Percentiles rank a stretch among this genome's conserved stretches.
Conservation (phyloP, 257 asterid species). For the Hygrophila difformis region DNA sequence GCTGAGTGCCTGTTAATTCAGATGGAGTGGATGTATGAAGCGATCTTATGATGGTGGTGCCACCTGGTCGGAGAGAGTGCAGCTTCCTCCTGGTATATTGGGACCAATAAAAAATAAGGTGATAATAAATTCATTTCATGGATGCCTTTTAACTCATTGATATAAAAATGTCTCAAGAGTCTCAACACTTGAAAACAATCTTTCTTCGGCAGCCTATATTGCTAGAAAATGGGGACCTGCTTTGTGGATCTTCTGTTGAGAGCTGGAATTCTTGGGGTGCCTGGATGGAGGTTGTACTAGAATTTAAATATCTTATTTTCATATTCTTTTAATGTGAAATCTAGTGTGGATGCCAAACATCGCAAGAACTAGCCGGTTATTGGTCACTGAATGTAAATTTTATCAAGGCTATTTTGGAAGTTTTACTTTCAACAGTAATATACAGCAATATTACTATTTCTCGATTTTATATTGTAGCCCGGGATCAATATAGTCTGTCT, state of each 20-base stretch:
- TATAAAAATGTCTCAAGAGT: background rate
- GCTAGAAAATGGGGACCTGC: constrained; percentile 74
- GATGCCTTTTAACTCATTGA: background rate
- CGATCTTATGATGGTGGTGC: constrained; percentile 67
- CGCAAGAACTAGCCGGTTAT: too few relatives aligned
- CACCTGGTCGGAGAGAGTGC: constrained; percentile 77
- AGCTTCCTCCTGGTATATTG: constrained; percentile 93
- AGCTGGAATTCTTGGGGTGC: constrained; percentile 99
- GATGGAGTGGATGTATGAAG: constrained; percentile 98
- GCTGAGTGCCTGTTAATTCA: constrained; percentile 20
- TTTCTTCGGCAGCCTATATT: constrained; percentile 58
- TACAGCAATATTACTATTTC: too few relatives aligned
- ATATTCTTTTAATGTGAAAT: constrained; percentile 3
- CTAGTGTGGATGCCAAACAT: background rate
- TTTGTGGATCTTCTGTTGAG: constrained; percentile 96
- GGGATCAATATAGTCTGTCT: too few relatives aligned
- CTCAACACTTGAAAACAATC: too few relatives aligned
- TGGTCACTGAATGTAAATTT: too few relatives aligned
- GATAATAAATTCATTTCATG: constrained; percentile 5
- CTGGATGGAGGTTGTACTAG: constrained; percentile 77
- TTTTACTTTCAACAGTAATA: too few relatives aligned
- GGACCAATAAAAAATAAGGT: constrained; percentile 97
- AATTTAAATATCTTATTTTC: background rate
- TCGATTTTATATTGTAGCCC: too few relatives aligned
- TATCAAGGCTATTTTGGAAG: too few relatives aligned